Evolutionary conservation across 177 flowering plant genomes (phyloP), one percentile per base, ranked within the genome.

Genomic region (Tripterygium wilfordii): DNA sequence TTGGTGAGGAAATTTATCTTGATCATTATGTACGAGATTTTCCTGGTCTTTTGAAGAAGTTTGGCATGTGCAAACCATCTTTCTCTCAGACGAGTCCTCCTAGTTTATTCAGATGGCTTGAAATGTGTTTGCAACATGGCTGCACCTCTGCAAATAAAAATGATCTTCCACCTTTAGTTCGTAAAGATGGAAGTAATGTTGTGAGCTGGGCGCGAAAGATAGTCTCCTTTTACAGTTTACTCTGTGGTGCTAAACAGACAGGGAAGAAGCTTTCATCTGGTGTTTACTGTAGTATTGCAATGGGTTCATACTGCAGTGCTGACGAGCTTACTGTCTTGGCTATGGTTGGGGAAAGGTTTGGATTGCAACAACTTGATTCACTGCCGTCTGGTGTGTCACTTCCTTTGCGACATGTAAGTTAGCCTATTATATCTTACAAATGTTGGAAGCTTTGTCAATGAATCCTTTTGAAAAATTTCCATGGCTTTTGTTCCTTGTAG

Each of bases 1-100:
- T 94, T 64, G 70, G 80, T 3, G 87, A 85, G 61, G 62, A 57
- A 42, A 71, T 68, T 67, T 94, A 78, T 60, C 32, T 89, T 63
- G 99, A 94, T 57, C 77, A 82, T 62, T 94, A 89, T 58, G 40
- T 85, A 58, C 97, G 99, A 56, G 99, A 94, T 72, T 94, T 89
- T 58, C 97, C 99, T 45, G 16, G 50, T 42, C 78, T 85, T 39
- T 61, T 64, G 19, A 54, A 51, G 56, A 61, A 57, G 32, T 33
- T 69, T 56, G 68, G 59, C 36, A 38, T 39, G 13, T 42, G 39
- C 19, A 42, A 36, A 41, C 26, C 51, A 31, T 36, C 63, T 27
- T 25, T 32, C 25, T 69, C 77, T 40, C 29, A 30, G 29, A 76
- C 60, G 67, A 63, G 47, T 52, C 88, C 99, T 46, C 96, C 96